phyloP scores from a whole-genome alignment of 768 basidiomycete species.

The Trametes punicea region DNA sequence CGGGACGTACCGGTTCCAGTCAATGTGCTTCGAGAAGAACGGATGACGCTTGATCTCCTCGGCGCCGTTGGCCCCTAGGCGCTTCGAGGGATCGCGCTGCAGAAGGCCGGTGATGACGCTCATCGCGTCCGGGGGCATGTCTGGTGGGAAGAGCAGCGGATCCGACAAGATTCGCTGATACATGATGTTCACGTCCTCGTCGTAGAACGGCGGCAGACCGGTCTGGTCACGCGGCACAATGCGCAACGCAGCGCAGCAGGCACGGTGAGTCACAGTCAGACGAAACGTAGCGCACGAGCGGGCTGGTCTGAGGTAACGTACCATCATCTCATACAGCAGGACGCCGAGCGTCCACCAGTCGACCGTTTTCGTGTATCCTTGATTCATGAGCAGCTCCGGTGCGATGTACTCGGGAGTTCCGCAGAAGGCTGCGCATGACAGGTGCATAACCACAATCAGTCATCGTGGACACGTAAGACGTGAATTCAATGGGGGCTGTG shows the following conservation, averaged over 20 bases:
- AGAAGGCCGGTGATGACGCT: slow-evolving; percentile 87
- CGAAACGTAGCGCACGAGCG: too few relatives aligned
- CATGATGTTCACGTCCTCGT: slow-evolving; percentile 98
- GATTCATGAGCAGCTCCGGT: slow-evolving; percentile 92
- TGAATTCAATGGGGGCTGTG: slow-evolving; percentile 1
- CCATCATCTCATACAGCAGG: slow-evolving; percentile 96
- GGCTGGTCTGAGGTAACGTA: too few relatives aligned
- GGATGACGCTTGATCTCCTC: slow-evolving; percentile 95
- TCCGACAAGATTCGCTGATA: slow-evolving; percentile 94
- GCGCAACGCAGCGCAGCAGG: background rate
- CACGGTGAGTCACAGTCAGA: background rate
- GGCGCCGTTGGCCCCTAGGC: slow-evolving; percentile 90
- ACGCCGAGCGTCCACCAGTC: slow-evolving; percentile 99
- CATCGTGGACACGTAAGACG: background rate
- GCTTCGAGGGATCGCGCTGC: slow-evolving; percentile 80
- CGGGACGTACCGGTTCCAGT: slow-evolving; percentile 71
- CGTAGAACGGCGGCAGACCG: slow-evolving; percentile 96
- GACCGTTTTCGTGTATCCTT: slow-evolving; percentile 96
- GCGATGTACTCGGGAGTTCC: slow-evolving; percentile 99
- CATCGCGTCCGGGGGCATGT: slow-evolving; percentile 84
- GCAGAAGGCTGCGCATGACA: slow-evolving; percentile 70
- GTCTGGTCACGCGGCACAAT: slow-evolving; percentile 46
- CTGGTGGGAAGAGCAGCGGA: slow-evolving; percentile 87
- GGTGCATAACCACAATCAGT: slow-evolving; percentile 18
- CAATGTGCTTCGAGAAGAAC: slow-evolving; percentile 92